Evolutionary conservation across 352 stramenopile genomes (phyloP).

Genomic region (Phytophthora boehmeriae): DNA sequence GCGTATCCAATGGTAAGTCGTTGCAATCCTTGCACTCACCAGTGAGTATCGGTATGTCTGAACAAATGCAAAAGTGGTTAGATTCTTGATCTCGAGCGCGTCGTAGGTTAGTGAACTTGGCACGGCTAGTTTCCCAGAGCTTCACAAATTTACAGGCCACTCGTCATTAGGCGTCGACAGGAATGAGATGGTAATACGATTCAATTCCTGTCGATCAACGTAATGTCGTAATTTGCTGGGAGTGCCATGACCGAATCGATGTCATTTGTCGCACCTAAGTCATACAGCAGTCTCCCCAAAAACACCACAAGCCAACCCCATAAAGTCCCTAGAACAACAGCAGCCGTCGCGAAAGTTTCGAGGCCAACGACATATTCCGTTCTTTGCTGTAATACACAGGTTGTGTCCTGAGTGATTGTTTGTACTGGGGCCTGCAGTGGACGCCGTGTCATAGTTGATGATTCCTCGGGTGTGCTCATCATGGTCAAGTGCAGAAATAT

Average conservation of each 20-base stretch:
- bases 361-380: neutral
- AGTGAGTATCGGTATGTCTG: neutral
- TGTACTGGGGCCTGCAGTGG: neutral
- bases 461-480: neutral
- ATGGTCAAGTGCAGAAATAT: constrained; percentile 11
- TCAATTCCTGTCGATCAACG: too few species aligned
- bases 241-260: neutral
- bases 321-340: constrained; percentile 6
- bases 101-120: neutral
- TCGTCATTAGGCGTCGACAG: constrained; percentile 1
- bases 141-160: constrained; percentile 4
- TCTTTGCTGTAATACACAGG: neutral
- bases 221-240: neutral
- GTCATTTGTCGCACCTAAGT: neutral
- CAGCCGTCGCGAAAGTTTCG: constrained; percentile 1
- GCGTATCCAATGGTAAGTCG: neutral
- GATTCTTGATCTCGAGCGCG: neutral
- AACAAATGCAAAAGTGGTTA: neutral
- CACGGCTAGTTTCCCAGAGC: neutral
- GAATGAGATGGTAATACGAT: too few species aligned
- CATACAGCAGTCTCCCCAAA: constrained; percentile 7
- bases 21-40: neutral
- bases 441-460: neutral
- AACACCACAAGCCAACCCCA: neutral
- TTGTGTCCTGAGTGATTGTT: neutral